Conservation (phyloP, 176 grass and related monocot species). For the Cenchrus americanus region DNA sequence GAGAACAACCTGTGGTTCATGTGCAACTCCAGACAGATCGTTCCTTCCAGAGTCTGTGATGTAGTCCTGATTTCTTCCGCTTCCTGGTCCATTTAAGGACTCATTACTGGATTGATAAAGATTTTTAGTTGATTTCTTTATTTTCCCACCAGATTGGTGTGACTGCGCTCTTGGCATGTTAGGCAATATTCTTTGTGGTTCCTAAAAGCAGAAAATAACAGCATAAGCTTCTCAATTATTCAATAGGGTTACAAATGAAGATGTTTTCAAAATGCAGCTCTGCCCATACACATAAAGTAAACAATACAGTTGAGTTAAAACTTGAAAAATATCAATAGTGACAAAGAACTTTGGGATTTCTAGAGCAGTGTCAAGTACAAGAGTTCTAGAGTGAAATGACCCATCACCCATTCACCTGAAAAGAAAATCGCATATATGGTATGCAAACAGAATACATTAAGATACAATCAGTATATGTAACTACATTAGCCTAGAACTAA, state of each 20-base stretch:
- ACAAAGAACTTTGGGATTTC: slow-evolving; percentile 27
- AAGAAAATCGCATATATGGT: not conserved
- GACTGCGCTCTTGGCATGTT: slow-evolving; percentile 34
- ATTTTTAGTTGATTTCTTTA: slow-evolving; percentile 68
- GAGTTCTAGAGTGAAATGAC: not conserved
- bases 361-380: not conserved
- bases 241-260: slow-evolving; percentile 15
- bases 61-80: slow-evolving; percentile 34
- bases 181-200: slow-evolving; percentile 49
- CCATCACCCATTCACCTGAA: not conserved
- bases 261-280: slow-evolving; percentile 29
- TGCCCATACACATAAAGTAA: slow-evolving; percentile 9
- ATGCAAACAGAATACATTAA: not conserved
- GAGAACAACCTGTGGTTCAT: slow-evolving; percentile 70
- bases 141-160: slow-evolving; percentile 81
- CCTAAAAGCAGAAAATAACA: slow-evolving; percentile 54
- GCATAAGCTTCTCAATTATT: slow-evolving; percentile 33
- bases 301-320: not conserved
- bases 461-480: not conserved
- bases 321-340: not conserved
- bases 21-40: slow-evolving; percentile 38
- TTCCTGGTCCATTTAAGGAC: slow-evolving; percentile 44
- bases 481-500: not conserved
- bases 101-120: slow-evolving; percentile 37
- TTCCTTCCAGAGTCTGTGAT: slow-evolving; percentile 38